Conservation (phyloP, 495 filamentous ascomycete species). For the Daldinia decipiens region DNA sequence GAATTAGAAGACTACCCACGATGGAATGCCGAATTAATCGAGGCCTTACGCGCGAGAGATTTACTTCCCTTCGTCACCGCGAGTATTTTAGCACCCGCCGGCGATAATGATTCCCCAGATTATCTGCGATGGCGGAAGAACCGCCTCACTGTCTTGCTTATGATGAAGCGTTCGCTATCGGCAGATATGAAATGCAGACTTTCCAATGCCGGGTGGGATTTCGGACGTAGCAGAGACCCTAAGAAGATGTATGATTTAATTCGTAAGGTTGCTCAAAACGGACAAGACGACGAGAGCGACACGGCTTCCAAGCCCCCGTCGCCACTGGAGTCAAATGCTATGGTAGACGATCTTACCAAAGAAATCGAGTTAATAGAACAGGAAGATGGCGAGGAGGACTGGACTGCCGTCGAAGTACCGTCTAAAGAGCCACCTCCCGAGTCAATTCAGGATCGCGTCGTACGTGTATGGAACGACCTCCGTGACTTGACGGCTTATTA, state of each 20-base stretch:
- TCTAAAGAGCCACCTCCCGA: conserved; percentile 36
- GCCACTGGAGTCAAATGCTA: conserved; percentile 20
- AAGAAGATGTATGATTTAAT: conserved; percentile 42
- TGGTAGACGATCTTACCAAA: conserved; percentile 21
- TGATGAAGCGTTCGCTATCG: conserved; percentile 35
- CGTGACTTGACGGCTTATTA: conserved; percentile 50
- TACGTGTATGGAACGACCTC: conserved; percentile 49
- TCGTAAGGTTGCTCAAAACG: conserved; percentile 25
- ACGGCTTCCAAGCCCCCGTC: conserved; percentile 4
- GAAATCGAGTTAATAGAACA: conserved; percentile 33
- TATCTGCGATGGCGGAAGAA: conserved; percentile 25
- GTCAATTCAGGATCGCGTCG: conserved; percentile 48
- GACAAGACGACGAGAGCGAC: not conserved
- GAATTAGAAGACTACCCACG: conserved; percentile 22
- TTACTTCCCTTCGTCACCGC: conserved; percentile 32
- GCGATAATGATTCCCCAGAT: conserved; percentile 12
- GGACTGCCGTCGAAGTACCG: conserved; percentile 32
- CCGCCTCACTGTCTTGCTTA: conserved; percentile 27
- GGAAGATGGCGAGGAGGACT: conserved; percentile 37
- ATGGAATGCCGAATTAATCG: conserved; percentile 38
- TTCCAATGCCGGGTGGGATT: conserved; percentile 20
- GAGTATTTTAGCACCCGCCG: conserved; percentile 24
- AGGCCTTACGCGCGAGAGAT: conserved; percentile 21
- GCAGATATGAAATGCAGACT: conserved; percentile 28
- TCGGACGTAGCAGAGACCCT: conserved; percentile 21